Base-by-base conservation (phyloP, 352 stramenopile species). In the Globisporangium mamillatum region DNA sequence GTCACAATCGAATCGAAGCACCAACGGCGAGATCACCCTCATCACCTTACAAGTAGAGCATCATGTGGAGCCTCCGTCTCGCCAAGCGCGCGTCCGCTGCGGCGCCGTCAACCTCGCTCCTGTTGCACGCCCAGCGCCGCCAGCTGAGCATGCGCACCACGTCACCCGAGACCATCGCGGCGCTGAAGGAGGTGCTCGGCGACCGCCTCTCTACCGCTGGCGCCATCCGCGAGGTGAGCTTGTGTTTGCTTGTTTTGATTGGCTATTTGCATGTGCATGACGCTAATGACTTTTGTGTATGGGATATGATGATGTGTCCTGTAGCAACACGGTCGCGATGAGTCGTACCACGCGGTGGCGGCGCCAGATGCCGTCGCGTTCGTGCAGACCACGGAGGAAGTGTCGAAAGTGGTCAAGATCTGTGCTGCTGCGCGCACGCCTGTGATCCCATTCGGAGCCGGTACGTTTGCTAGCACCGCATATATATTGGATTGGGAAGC, bases 391-490 rank as follows among this genome's bases (percentile, higher is more conserved):
- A 96, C 91, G 3, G 74, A 97, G 57, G 89, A 99, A 72, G 90
- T 99, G 27, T 71, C 83, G 7, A 76, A 89, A 41, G 87, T 99
- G 63, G 69, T 99, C 36, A 93, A 95, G 73, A 90, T 97, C 66
- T 99, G 95, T 70, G 68, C 82, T 41, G 74, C 86, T 24, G 69
- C 81, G 56, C 44, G 64, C 60, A 97, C 97, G 48, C 93, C 97
- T 14, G 88, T 99, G 20, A 97, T 99, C 66, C 89, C 97, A 6
- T 99, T 98, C 6, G 97, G 96, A 36, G 92, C 84, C 3, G 77
- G 88, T 46, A 46, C 14, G 38, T 46, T 46, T 46, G 12, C 12
- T 46, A 18, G 3, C 4, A 6, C 38, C 20, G 38, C 10, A 18
- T 46, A 16, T 18, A 0, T 46, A 46, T 46, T 46, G 38, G 38